phyloP scores from a whole-genome alignment of 2,329 filamentous ascomycete genomes.

The Cryphonectria nitschkei region DNA sequence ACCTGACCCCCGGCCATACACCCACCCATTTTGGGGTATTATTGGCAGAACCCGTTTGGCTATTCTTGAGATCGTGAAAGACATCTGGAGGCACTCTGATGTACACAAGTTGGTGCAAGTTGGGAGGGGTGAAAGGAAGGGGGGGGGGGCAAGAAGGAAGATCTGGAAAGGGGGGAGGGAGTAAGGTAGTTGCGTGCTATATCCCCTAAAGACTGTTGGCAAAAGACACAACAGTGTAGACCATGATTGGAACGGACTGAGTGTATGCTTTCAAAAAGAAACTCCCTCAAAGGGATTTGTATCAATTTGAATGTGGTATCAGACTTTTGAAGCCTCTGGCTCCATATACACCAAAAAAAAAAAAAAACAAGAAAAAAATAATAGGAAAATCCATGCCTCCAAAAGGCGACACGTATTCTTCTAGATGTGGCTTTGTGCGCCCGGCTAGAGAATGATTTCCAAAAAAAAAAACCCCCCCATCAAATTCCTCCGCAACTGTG shows the following conservation, averaged over 20 bases:
- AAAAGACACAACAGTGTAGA: not conserved
- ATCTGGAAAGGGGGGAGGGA: not conserved
- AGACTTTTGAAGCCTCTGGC: conserved; percentile 8
- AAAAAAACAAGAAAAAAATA: not conserved
- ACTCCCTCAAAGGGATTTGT: not conserved
- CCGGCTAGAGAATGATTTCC: not conserved
- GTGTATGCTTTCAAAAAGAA: not conserved
- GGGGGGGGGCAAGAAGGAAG: no score
- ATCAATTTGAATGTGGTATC: conserved; percentile 15
- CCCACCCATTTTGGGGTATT: no score
- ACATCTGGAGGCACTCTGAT: no score
- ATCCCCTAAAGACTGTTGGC: not conserved
- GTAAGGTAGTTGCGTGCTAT: not conserved
- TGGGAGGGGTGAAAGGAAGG: no score
- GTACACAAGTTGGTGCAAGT: no score
- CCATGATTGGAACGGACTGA: not conserved
- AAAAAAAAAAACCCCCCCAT: not conserved
- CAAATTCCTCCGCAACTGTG: not conserved
- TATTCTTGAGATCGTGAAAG: no score
- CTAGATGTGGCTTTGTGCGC: not conserved
- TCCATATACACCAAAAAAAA: not conserved
- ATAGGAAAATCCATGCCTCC: not conserved
- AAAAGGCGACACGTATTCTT: not conserved
- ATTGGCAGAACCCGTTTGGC: no score
- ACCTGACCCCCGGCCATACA: no score